Evolutionary conservation across 164 flowering plant species (phyloP).

Genomic region (Vitis rotundifolia): DNA sequence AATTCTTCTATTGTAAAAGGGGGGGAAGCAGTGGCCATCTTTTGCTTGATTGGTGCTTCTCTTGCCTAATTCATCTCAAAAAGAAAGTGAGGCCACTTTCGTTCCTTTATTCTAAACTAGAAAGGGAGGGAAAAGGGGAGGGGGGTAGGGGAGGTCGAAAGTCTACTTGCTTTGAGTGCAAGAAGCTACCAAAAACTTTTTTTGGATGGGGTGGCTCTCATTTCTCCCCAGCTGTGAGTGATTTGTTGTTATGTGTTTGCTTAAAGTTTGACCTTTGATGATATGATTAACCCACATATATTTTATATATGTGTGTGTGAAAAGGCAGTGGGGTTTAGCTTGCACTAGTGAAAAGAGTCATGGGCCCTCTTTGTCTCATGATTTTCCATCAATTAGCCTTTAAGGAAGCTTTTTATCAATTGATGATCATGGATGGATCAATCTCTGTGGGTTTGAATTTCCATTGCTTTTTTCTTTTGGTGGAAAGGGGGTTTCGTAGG

Average conservation of each 20-base stretch:
- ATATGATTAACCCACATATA: conserved; percentile 29
- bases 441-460: conserved; percentile 13
- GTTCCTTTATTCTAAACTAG: conserved; percentile 31
- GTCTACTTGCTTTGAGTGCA: conserved; percentile 68
- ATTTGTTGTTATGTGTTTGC: conserved; percentile 39
- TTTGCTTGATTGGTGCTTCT: conserved; percentile 48
- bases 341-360: conserved; percentile 52
- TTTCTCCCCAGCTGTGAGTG: conserved; percentile 26
- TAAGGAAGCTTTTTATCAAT: conserved; percentile 11
- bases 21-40: conserved; percentile 33
- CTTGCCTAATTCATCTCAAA: conserved; percentile 27
- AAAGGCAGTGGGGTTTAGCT: conserved; percentile 41
- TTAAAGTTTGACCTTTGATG: conserved; percentile 55
- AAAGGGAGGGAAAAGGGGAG: conserved; percentile 10
- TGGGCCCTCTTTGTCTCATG: conserved; percentile 55
- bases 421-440: conserved; percentile 16
- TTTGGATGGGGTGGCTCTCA: conserved; percentile 21
- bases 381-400: conserved; percentile 51
- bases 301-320: conserved; percentile 3
- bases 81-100: conserved; percentile 41
- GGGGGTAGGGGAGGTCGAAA: conserved; percentile 24
- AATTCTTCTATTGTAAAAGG: conserved; percentile 24
- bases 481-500: conserved; percentile 9
- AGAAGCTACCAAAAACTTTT: conserved; percentile 60
- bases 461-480: background rate